Evolutionary conservation across 1,139 yeast genomes (phyloP).

Genomic region (Debaryomyces psychrophilus): DNA sequence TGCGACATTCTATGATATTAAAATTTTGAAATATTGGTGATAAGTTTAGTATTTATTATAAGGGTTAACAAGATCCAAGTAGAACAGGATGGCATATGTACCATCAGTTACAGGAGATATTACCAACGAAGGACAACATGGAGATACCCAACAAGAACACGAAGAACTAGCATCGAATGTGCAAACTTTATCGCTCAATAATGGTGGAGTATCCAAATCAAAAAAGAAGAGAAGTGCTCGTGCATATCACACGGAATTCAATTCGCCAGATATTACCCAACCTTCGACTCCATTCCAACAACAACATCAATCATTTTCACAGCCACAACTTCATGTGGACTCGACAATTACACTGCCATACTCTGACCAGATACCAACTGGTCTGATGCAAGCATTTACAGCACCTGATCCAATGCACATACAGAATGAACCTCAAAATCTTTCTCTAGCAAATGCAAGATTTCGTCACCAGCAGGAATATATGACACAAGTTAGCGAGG

Average conservation of each 20-base stretch:
- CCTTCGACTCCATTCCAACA: constrained; percentile 7
- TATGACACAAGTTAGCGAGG: constrained; percentile 32
- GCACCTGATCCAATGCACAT: neutral
- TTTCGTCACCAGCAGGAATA: constrained; percentile 54
- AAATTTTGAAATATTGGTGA: constrained; percentile 1
- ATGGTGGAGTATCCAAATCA: constrained; percentile 13
- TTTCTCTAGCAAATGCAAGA: constrained; percentile 61
- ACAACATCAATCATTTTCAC: constrained; percentile 11
- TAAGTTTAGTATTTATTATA: neutral
- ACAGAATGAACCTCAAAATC: constrained; percentile 18
- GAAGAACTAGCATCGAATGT: constrained; percentile 3
- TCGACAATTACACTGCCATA: constrained; percentile 12
- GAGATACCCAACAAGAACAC: neutral
- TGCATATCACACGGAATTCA: constrained; percentile 44
- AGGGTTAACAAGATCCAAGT: neutral
- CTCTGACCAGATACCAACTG: constrained; percentile 4
- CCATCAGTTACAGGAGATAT: neutral
- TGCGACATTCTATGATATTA: neutral
- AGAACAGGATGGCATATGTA: constrained; percentile 4
- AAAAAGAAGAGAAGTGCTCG: constrained; percentile 49
- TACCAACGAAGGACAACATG: no score
- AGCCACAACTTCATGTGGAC: constrained; percentile 10
- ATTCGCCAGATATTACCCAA: constrained; percentile 16
- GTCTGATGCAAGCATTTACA: constrained; percentile 1
- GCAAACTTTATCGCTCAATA: constrained; percentile 13